Base-by-base conservation (phyloP, 2,329 filamentous ascomycete species). In the Pestalotiopsis sp. region DNA sequence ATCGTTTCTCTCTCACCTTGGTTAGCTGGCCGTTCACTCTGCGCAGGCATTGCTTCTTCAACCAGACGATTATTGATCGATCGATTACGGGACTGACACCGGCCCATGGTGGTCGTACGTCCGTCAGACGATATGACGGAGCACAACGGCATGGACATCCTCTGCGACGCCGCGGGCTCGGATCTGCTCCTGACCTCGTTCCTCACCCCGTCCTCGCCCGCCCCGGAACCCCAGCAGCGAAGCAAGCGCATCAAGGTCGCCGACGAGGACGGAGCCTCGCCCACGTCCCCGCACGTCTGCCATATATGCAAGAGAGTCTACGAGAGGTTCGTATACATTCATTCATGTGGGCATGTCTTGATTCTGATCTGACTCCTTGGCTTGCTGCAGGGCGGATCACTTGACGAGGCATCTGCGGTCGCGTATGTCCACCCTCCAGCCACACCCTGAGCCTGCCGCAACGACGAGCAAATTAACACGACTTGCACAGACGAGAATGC, bases 281-380 rank as follows among this genome's bases (percentile, higher is more conserved):
- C 67, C 27, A 63, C 62, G 45, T 68, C 69, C 52, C 64, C 71
- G 11, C 71, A 75, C 65, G 70, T 75, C 45, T 77, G 75, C 65
- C 74, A 75, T 31, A 71, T 76, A 49, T 76, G 75, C 67, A 73
- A 71, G 64, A 69, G 75, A 13, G 74, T 76, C 38, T 77, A 77
- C 65, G 75, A 77, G 67, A 74, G 75, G 64, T 71, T 20, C n/a
- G 67, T 36, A 17, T 60, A 23, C 57, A 13, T 14, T 2, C 9
- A n/a, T n/a, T 52, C 14, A 20, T 36, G 36, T 17, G 14, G 20
- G 31, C 13, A 6, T 49, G 41, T 55, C 11, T 14, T 63, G 13
- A 1, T 17, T 17, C 14, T 20, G 41, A 27, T n/a, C 57, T 52
- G 25, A 59, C 23, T 49, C 23, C 52, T 25, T n/a, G 39, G 12